Conservation (phyloP, 2,329 filamentous ascomycete species). For the Aspergillus glaucus region DNA sequence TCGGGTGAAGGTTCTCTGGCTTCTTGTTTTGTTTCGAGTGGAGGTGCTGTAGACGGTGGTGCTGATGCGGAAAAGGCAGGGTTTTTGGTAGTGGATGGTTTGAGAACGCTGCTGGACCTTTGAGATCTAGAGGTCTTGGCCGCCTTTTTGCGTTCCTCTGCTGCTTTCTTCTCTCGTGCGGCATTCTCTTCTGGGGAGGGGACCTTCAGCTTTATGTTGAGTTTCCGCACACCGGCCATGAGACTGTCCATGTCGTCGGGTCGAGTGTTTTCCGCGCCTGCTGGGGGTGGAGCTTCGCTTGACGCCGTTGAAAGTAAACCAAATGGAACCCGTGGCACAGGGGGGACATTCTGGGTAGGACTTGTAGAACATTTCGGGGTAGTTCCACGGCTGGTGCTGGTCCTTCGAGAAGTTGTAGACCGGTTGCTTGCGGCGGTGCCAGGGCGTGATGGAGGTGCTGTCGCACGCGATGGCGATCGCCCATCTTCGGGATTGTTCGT, state of each 20-base stretch:
- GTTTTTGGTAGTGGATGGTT: slow-evolving; percentile 3
- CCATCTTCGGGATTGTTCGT: slow-evolving; percentile 6
- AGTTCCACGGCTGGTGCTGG: slow-evolving; percentile 45
- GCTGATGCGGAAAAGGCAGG: slow-evolving; percentile 1
- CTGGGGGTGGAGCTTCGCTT: slow-evolving; percentile 10
- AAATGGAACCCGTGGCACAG: slow-evolving; percentile 38
- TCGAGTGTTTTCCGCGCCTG: not conserved
- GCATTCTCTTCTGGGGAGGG: slow-evolving; percentile 54
- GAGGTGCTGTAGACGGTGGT: not conserved
- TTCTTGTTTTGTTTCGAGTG: not conserved
- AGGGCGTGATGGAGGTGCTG: slow-evolving; percentile 11
- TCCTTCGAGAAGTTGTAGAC: slow-evolving; percentile 52
- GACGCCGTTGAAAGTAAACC: slow-evolving; percentile 20
- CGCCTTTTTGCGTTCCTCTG: slow-evolving; percentile 33
- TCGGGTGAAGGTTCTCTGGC: not conserved
- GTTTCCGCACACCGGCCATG: slow-evolving; percentile 47
- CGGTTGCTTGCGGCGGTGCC: slow-evolving; percentile 12
- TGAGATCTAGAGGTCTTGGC: slow-evolving; percentile 19
- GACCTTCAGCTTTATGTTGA: slow-evolving; percentile 53
- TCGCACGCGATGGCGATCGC: slow-evolving; percentile 8
- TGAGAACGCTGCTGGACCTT: slow-evolving; percentile 21
- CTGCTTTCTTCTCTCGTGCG: slow-evolving; percentile 42
- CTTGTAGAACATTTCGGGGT: slow-evolving; percentile 30
- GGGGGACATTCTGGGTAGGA: slow-evolving; percentile 31
- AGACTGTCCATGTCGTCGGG: slow-evolving; percentile 44